Evolutionary conservation across 73 alveolate genomes (phyloP).

Genomic region (Chromera velia): DNA sequence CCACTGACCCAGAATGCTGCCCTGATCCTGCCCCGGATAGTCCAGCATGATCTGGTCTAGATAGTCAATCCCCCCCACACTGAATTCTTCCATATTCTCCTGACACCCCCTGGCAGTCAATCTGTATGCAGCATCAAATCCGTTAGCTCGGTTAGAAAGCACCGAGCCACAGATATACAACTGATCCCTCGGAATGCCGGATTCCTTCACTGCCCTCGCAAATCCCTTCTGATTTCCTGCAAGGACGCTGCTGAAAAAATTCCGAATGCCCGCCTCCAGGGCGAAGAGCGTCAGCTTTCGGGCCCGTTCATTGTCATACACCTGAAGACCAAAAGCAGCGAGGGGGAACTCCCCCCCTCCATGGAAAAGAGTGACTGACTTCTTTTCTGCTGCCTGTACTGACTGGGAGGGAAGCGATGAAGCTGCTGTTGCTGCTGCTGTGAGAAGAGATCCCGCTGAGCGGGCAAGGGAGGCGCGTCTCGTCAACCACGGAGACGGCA

Average conservation of each 20-base stretch:
- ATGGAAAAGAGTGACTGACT: too few relatives aligned
- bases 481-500: too few relatives aligned
- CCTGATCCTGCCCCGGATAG: constrained; percentile 30
- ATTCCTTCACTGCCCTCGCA: constrained; percentile 22
- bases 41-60: constrained; percentile 40
- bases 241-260: constrained; percentile 28
- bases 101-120: constrained; percentile 25
- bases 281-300: constrained; percentile 17
- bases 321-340: too few relatives aligned
- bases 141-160: constrained; percentile 6
- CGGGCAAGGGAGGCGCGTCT: too few relatives aligned
- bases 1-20: constrained; percentile 40
- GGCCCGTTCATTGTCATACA: constrained; percentile 23
- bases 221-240: constrained; percentile 36
- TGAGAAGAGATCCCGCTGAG: too few relatives aligned
- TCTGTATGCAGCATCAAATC: constrained; percentile 7
- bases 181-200: constrained; percentile 23
- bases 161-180: constrained; percentile 39
- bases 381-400: too few relatives aligned
- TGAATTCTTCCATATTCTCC: constrained; percentile 20
- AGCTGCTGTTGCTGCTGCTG: too few relatives aligned
- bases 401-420: too few relatives aligned
- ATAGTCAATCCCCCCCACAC: constrained; percentile 25
- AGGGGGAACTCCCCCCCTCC: too few relatives aligned
- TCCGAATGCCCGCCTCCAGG: constrained; percentile 28